Evolutionary conservation across 2,329 filamentous ascomycete species (phyloP).

Genomic region (Bertia moriformis): DNA sequence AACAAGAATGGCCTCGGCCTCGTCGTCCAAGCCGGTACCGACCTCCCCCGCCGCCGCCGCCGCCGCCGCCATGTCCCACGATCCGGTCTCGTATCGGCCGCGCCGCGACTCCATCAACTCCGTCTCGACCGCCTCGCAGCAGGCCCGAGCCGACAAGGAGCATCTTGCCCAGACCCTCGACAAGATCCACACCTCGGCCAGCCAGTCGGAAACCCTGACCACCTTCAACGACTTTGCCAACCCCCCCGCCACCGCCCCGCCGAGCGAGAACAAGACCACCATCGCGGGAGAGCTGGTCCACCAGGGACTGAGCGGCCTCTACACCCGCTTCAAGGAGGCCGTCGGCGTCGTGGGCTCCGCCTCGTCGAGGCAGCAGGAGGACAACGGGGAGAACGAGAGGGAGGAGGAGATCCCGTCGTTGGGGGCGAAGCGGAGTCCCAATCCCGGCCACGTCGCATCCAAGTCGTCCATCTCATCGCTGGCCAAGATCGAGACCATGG

Average conservation of each 20-base stretch:
- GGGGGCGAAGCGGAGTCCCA: slow-evolving; percentile 22
- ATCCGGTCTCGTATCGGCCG: slow-evolving; percentile 10
- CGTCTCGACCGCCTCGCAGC: slow-evolving; percentile 31
- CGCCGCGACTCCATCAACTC: slow-evolving; percentile 19
- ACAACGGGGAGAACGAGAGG: no score
- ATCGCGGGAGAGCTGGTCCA: slow-evolving; percentile 62
- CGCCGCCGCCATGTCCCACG: no score
- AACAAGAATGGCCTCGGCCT: slow-evolving; percentile 19
- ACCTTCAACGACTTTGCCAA: slow-evolving; percentile 87
- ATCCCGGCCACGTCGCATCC: slow-evolving; percentile 21
- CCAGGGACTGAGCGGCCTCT: slow-evolving; percentile 76
- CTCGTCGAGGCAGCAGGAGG: neutral
- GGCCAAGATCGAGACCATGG: slow-evolving; percentile 23
- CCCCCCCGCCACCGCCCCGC: slow-evolving; percentile 41
- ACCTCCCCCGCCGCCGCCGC: slow-evolving; percentile 1
- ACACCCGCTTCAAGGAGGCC: slow-evolving; percentile 69
- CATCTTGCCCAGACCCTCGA: slow-evolving; percentile 66
- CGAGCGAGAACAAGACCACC: slow-evolving; percentile 54
- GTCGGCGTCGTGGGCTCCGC: slow-evolving; percentile 55
- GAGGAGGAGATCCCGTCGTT: neutral
- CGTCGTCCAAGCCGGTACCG: slow-evolving; percentile 8
- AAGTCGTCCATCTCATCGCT: slow-evolving; percentile 24
- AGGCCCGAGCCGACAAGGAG: slow-evolving; percentile 50
- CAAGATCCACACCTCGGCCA: slow-evolving; percentile 76
- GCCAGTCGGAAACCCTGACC: slow-evolving; percentile 68